Percentiles rank a stretch among this genome's conserved stretches.
These are phyloP conservation scores for Heliosperma pusillum DNA, from an alignment of 148 eudicot genomes.

Conservation along the genomic window DNA sequence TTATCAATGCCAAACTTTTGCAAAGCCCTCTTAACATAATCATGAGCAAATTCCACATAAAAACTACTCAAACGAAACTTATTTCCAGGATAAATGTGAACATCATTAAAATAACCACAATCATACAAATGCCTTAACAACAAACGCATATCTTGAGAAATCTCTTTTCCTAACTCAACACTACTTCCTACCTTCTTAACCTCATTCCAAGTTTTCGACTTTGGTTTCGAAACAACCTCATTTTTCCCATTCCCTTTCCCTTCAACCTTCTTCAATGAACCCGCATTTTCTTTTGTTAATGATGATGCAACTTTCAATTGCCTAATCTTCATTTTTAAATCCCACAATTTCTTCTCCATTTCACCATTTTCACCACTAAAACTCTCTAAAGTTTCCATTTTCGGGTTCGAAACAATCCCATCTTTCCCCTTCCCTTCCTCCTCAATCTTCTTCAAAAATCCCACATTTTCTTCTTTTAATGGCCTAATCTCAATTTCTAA, in stretches of 20 bases:
- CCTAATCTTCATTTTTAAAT: constrained; percentile 40
- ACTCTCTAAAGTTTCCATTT: constrained; percentile 25
- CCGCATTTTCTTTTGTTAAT: too few species aligned
- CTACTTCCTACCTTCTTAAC: neutral
- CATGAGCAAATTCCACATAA: constrained; percentile 46
- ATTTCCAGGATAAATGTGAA: constrained; percentile 39
- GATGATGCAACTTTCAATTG: too few species aligned
- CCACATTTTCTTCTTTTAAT: constrained; percentile 31
- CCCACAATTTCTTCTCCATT: constrained; percentile 32
- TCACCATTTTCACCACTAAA: constrained; percentile 28
- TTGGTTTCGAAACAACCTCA: constrained; percentile 15
- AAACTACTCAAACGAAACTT: constrained; percentile 47
- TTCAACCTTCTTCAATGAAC: neutral
- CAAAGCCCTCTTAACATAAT: constrained; percentile 50
- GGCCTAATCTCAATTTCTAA: constrained; percentile 39
- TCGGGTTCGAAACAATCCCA: constrained; percentile 16
- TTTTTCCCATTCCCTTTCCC: constrained; percentile 19
- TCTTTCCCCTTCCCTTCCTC: constrained; percentile 20
- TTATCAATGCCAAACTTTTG: constrained; percentile 58
- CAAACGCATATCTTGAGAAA: constrained; percentile 48
- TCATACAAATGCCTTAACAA: constrained; percentile 45
- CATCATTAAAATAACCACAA: constrained; percentile 44
- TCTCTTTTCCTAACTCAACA: constrained; percentile 28
- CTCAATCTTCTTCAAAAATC: constrained; percentile 41
- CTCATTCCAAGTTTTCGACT: constrained; percentile 24